phyloP scores from a whole-genome alignment of 2,329 filamentous ascomycete species.

The Hyphodiscus sp. region DNA sequence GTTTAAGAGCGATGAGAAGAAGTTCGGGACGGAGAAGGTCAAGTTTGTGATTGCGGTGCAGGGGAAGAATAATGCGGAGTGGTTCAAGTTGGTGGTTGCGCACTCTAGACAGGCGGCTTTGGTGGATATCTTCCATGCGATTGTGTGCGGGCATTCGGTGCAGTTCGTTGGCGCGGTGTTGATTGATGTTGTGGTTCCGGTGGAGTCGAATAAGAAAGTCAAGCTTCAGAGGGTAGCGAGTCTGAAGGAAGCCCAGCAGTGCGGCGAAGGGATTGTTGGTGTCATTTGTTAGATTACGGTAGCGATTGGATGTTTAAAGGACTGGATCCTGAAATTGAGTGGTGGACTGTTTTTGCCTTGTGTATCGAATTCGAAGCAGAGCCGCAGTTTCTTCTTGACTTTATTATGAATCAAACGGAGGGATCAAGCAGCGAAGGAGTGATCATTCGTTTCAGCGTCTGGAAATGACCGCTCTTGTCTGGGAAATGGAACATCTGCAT shows the following conservation, averaged over 20 bases:
- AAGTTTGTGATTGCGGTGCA: constrained; percentile 2
- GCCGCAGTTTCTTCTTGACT: too few species aligned
- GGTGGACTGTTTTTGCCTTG: not conserved
- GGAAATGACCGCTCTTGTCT: too few species aligned
- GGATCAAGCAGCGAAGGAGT: too few species aligned
- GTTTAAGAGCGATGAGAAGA: constrained; percentile 1
- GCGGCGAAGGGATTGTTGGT: not conserved
- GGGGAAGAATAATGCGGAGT: not conserved
- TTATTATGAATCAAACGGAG: too few species aligned
- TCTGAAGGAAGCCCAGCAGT: not conserved
- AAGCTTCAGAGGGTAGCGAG: not conserved
- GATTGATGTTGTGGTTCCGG: not conserved
- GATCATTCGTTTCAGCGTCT: too few species aligned
- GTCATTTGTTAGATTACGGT: constrained; percentile 1
- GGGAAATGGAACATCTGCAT: too few species aligned
- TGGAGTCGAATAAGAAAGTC: not conserved
- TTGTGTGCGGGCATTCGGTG: not conserved
- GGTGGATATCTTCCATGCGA: constrained; percentile 1
- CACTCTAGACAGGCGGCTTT: not conserved
- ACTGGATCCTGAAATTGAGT: not conserved
- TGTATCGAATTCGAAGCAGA: not conserved
- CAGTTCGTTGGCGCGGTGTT: constrained; percentile 2
- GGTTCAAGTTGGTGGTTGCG: not conserved
- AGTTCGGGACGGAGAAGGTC: not conserved
- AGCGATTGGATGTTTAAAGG: not conserved